A percentile compares a stretch with the other conserved stretches of the same genome.
Conservation (phyloP, 2,329 filamentous ascomycete genomes). For the Fragosphaeria purpurea region DNA sequence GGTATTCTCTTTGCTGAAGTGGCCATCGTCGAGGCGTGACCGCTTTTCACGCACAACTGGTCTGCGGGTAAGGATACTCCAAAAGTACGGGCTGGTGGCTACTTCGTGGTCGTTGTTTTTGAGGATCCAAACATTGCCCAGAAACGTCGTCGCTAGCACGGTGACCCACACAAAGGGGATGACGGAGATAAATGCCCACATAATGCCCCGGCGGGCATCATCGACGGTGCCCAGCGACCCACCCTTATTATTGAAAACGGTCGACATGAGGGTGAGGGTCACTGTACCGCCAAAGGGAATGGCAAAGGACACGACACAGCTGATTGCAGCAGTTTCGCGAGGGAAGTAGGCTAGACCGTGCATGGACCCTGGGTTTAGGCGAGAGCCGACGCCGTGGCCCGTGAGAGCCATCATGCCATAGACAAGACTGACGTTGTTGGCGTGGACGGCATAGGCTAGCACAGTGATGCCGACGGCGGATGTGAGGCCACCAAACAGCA, state of each 20-base stretch:
- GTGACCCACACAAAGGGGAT: conserved; percentile 41
- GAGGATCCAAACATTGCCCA: conserved; percentile 20
- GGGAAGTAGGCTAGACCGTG: conserved; percentile 56
- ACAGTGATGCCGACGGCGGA: conserved; percentile 50
- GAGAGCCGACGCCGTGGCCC: conserved; percentile 51
- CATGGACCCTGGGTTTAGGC: conserved; percentile 53
- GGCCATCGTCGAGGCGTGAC: neutral
- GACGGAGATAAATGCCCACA: conserved; percentile 52
- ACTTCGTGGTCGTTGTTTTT: conserved; percentile 14
- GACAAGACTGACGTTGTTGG: conserved; percentile 20
- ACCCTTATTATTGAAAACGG: conserved; percentile 53
- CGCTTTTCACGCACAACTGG: neutral
- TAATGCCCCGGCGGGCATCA: conserved; percentile 36
- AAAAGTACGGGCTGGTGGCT: conserved; percentile 11
- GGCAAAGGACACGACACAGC: conserved; percentile 50
- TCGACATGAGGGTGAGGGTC: conserved; percentile 56
- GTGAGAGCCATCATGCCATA: conserved; percentile 58
- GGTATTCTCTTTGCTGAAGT: neutral
- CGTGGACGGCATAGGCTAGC: conserved; percentile 37
- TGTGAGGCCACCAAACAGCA: conserved; percentile 45
- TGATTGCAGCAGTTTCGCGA: conserved; percentile 44
- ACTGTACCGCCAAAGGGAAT: conserved; percentile 55
- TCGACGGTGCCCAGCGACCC: neutral
- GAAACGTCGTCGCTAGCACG: conserved; percentile 13
- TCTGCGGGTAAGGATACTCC: conserved; percentile 11